phyloP scores from a whole-genome alignment of 108 stramenopile species.

The Nitzschia palea region DNA sequence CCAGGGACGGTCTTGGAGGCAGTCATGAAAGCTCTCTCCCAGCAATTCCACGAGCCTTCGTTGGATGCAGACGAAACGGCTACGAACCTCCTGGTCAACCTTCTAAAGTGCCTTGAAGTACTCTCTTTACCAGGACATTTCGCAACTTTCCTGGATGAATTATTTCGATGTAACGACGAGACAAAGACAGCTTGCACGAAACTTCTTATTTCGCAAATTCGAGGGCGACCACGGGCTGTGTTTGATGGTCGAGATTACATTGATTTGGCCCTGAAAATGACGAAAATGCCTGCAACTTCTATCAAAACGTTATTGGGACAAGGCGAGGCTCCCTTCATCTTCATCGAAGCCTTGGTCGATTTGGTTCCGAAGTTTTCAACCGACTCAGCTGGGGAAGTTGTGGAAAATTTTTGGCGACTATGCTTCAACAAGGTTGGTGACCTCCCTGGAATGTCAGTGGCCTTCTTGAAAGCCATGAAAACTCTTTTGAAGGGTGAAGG shows the following conservation, averaged over 20 bases:
- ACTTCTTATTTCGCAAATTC: constrained; percentile 63
- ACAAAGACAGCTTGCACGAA: constrained; percentile 42
- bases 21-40: constrained; percentile 13
- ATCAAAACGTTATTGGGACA: constrained; percentile 33
- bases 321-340: constrained; percentile 22
- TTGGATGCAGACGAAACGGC: not conserved
- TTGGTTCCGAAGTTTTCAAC: constrained; percentile 51
- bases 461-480: constrained; percentile 27
- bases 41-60: not conserved
- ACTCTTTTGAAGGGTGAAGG: constrained; percentile 15
- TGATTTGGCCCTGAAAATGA: constrained; percentile 45
- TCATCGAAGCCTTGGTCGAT: constrained; percentile 44
- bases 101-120: constrained; percentile 27
- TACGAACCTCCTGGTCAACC: not conserved
- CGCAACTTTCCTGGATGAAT: constrained; percentile 33
- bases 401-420: constrained; percentile 38
- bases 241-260: constrained; percentile 74
- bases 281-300: constrained; percentile 37
- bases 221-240: constrained; percentile 55
- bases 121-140: constrained; percentile 51
- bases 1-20: constrained; percentile 35
- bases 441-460: constrained; percentile 23
- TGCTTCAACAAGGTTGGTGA: constrained; percentile 39
- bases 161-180: constrained; percentile 34
- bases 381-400: constrained; percentile 41